Percentiles rank a stretch among this genome's conserved stretches.
phyloP scores from a whole-genome alignment of 108 stramenopile species.

The Fistulifera solaris region DNA sequence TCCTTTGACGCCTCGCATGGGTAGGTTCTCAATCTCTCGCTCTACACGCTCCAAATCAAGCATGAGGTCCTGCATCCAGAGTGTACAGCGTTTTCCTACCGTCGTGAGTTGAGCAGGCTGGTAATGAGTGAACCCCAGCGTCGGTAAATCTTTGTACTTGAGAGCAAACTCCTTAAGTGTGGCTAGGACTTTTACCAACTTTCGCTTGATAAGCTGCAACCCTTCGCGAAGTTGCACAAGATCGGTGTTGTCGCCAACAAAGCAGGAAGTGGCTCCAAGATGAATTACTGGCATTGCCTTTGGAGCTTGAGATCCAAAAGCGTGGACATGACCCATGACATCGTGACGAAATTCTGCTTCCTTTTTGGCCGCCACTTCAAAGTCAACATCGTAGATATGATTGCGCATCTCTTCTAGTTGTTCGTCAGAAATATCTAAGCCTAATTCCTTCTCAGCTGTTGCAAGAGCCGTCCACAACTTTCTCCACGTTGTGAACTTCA shows the following conservation, averaged over 20 bases:
- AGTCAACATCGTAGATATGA: conserved; percentile 88
- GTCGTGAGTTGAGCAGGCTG: conserved; percentile 98
- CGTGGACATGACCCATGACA: conserved; percentile 99
- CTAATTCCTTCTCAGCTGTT: conserved; percentile 93
- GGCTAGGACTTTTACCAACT: conserved; percentile 79
- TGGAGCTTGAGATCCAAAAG: conserved; percentile 91
- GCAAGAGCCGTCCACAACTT: conserved; percentile 98
- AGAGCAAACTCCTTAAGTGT: conserved; percentile 76
- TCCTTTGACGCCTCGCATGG: conserved; percentile 98
- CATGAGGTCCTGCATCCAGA: conserved; percentile 96
- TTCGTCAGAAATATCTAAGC: conserved; percentile 88
- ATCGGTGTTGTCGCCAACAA: conserved; percentile 96
- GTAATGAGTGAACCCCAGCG: conserved; percentile 97
- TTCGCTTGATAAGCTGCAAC: conserved; percentile 74
- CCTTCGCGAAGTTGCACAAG: conserved; percentile 87
- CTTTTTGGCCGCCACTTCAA: conserved; percentile 85
- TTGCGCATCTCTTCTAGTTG: conserved; percentile 83
- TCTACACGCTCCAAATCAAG: conserved; percentile 86
- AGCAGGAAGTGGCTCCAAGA: conserved; percentile 95
- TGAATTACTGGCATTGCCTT: conserved; percentile 93
- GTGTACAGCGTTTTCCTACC: conserved; percentile 91
- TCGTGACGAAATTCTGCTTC: conserved; percentile 97
- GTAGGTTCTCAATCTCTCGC: conserved; percentile 82
- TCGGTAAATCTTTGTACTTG: conserved; percentile 82
- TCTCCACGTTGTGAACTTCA: conserved; percentile 98